Evolutionary conservation across 163 green algal species (phyloP), one percentile per base, ranked within the genome.

Genomic region (Chlamydomonas reinhardtii): DNA sequence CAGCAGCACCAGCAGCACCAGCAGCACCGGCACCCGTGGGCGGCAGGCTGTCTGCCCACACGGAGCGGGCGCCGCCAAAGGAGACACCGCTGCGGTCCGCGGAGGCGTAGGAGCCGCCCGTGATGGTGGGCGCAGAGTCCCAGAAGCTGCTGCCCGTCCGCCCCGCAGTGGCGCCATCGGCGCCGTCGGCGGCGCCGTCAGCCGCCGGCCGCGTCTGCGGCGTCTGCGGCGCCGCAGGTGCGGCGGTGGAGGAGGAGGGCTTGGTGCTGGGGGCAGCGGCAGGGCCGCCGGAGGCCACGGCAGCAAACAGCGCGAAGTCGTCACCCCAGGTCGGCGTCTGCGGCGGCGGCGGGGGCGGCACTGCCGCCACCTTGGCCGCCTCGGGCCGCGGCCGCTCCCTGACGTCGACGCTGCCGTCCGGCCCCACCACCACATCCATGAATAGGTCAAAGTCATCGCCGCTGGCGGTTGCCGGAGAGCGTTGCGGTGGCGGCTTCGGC

Each of bases 221-320:
- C n/a, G n/a, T n/a, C 14, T 12, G 31, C 11, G 25, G 29, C 8
- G 66, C 31, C 5, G 31, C 66, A n/a, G 4, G 66, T 32, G 66
- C 2, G 22, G 31, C 66, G 66, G 16, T 11, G 32, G 22, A 24
- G 66, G 29, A 0, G 4, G 66, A 11, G 37, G 66, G 2, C 66
- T 11, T 11, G 31, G 66, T 4, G 3, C 31, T 1, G 0, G 66
- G 31, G 16, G 62, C 25, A 2, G 62, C 62, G 62, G 27, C 54
- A 54, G 61, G 19, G 52, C 61, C 75, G 31, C 17, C 62, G 15
- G 64, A 1, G 5, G 74, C 76, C 0, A 84, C 76, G n/a, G 24
- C 54, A 27, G 64, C 76, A 11, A 84, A 84, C 27, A 84, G 64
- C 64, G 37, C 64, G 27, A 75, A 84, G 43, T 84, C 76, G 29